Evolutionary conservation across 768 basidiomycete genomes (phyloP), one percentile per base, ranked within the genome.

Genomic region (Candolleomyces aberdarensis): DNA sequence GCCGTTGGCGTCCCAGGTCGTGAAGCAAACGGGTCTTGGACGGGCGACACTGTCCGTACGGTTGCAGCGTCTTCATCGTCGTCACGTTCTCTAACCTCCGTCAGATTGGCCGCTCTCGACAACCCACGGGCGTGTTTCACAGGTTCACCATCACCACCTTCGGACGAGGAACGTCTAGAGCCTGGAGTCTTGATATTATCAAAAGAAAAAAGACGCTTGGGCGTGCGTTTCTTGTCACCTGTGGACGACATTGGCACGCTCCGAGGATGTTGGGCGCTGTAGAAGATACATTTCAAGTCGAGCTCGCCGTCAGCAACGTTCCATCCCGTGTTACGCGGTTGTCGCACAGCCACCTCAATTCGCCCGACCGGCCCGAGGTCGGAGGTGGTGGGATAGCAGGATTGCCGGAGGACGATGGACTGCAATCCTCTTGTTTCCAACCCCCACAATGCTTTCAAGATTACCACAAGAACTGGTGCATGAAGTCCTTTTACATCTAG

Each of bases 401-500:
- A 26, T 26, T 26, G 26, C 26, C 26, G 26, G 26, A n/a, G n/a
- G n/a, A n/a, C n/a, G n/a, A n/a, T n/a, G n/a, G n/a, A n/a, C 26
- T 26, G 26, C 26, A 26, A 26, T 26, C 26, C 26, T 26, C 26
- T 26, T 6, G 11, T 11, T 6, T 36, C 44, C 44, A 17, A 46
- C 44, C 19, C 10, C 48, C 13, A 15, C 53, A 31, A 55, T 55
- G 53, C 32, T 55, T 20, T 32, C 19, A 5, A 39, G 4, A 4
- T 39, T 56, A 19, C 54, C 54, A 5, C 41, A 17, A 29, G 54
- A 56, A 15, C 40, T 56, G 17, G 5, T 43, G 14, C 20, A 43
- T 20, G 54, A 56, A 26, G 57, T 46, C 71, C 65, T 10, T 53
- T 40, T 9, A 69, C 63, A 10, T 43, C 36, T 56, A 14, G 40